Evolutionary conservation across 179 eudicot genomes (phyloP).

Genomic region (Beta macrorhiza): DNA sequence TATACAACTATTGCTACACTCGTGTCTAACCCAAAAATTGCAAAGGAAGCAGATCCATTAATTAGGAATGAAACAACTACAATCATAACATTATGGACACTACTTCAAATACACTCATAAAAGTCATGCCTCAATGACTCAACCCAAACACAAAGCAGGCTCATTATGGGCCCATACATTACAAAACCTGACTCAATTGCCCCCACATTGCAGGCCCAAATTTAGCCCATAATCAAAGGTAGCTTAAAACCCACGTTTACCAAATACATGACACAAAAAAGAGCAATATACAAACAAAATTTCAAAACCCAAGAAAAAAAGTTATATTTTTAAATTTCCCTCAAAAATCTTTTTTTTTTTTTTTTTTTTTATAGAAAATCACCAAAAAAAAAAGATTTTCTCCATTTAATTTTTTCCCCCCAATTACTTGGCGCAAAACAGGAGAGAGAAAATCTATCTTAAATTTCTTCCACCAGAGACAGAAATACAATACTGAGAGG

Average conservation of each 20-base stretch:
- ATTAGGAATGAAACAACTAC: no score
- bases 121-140: not conserved
- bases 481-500: not conserved
- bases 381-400: no score
- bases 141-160: conserved; percentile 1
- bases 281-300: not conserved
- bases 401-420: not conserved
- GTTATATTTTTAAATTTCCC: not conserved
- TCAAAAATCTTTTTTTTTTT: not conserved
- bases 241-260: not conserved
- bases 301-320: not conserved
- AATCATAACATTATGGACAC: no score
- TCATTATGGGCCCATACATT: not conserved
- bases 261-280: not conserved
- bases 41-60: no score
- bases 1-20: not conserved
- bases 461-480: conserved; percentile 8
- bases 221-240: conserved; percentile 1
- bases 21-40: not conserved
- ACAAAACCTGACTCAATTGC: not conserved
- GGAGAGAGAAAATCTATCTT: conserved; percentile 20
- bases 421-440: conserved; percentile 6
- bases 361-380: not conserved
- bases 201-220: not conserved
- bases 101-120: not conserved